Base-by-base conservation (phyloP, 805 yeast genomes). In the Cyberlindnera mycetangii region DNA sequence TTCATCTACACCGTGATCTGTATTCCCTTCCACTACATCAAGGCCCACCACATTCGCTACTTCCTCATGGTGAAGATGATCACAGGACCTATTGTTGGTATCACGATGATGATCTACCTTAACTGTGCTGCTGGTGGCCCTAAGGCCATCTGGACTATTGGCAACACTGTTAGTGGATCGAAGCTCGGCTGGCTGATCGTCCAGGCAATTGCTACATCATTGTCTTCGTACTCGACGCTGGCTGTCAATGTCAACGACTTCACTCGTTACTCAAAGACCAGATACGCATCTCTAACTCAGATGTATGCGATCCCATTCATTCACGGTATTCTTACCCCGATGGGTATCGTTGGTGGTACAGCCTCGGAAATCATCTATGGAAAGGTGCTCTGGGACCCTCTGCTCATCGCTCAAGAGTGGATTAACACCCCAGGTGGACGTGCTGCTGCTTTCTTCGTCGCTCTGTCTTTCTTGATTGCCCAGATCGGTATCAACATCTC, bases 401-500 rank as follows among this genome's bases (percentile, higher is more conserved):
- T 53, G 16, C 32, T 42, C 39, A 25, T 45, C 42, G 51, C 50
- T 12, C 45, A 50, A 46, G 21, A 47, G 39, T 45, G 53, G 51
- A 44, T 42, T 21, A 38, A 41, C 39, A 47, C 54, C 5, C 42
- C 56, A 3, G 83, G 89, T 18, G 76, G 81, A 44, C 70, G 95
- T 47, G 86, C 82, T 12, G 95, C 92, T 51, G 92, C 81, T 5
- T 86, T 85, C 61, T 70, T 87, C 42, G 78, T 85, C 54, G 71
- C 86, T 2, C 67, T 76, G 36, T 83, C 82, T 0, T 83, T 86
- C 62, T 81, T 84, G 10, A 66, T 83, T 53, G 87, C 89, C 32
- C 90, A 84, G 66, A 65, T 85, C 44, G 90, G 89, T 59, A 81
- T 87, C 18, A 85, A 85, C 60, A 76, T 85, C 51, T 75, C 87